phyloP scores from a whole-genome alignment of 2,329 filamentous ascomycete species.

The Lasiodiplodia hormozganensis region DNA sequence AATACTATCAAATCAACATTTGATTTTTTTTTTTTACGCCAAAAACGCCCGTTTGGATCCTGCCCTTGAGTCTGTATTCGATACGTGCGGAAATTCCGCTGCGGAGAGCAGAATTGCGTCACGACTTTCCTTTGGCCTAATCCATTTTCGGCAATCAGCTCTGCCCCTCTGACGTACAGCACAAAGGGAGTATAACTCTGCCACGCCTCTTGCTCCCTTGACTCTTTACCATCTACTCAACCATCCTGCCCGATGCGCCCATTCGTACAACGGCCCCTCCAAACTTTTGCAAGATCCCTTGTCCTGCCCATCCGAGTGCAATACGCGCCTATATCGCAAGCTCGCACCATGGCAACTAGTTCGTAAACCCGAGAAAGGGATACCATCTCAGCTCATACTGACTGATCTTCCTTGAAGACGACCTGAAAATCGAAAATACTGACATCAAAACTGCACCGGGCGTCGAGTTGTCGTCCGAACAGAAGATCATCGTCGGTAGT shows the following conservation, averaged over 20 bases:
- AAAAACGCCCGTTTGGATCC: background rate
- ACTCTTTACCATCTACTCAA: background rate
- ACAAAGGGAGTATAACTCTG: background rate
- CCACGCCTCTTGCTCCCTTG: background rate
- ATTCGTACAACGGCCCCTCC: background rate
- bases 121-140: constrained; percentile 22
- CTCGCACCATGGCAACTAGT: constrained; percentile 41
- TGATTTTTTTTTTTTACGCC: background rate
- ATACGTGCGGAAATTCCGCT: background rate
- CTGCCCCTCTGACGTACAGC: constrained; percentile 13
- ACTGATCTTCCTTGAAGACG: background rate
- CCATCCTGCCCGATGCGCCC: background rate
- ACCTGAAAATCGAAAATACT: constrained; percentile 61
- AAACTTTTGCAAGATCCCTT: constrained; percentile 1
- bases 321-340: constrained; percentile 31
- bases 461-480: constrained; percentile 56
- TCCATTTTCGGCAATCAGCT: constrained; percentile 21
- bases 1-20: background rate
- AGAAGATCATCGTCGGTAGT: constrained; percentile 63
- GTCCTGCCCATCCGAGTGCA: background rate
- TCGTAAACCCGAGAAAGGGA: background rate
- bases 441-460: constrained; percentile 60
- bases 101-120: constrained; percentile 17
- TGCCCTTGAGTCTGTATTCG: background rate
- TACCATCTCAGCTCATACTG: background rate